Evolutionary conservation across 1,139 yeast genomes (phyloP), one percentile per base, ranked within the genome.

Genomic region (Geotrichum siamense): DNA sequence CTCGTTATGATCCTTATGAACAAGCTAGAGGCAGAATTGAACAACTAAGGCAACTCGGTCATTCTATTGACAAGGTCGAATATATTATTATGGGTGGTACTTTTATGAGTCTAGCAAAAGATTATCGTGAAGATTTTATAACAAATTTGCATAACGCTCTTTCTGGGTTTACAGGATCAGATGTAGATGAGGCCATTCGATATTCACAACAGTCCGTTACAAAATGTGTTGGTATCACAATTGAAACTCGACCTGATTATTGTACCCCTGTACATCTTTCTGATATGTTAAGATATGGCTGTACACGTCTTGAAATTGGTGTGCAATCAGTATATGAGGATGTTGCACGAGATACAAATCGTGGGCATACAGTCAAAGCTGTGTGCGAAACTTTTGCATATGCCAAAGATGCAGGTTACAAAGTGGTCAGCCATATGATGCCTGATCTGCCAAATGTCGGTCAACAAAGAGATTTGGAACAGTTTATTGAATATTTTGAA

Each of bases 81-180:
- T 91, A 91, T 62, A 91, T 91, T 53, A 82, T 91, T 54, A 91
- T 91, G 99, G 99, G 99, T 44, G 99, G 99, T 51, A 91, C 99
- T 0, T 91, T 91, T 61, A 91, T 91, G 99, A 83, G 95, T 5
- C 71, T 91, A 50, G 94, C 96, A 9, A 75, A 78, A 39, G 91
- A 82, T 43, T 91, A 91, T 64, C 72, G 98, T 48, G 98, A 91
- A 61, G 76, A 72, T 41, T 93, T 91, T 57, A 89, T 91, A 50
- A 77, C 91, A 13, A 87, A 83, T 56, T 69, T 91, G 54, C 99
- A 91, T 63, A 93, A 91, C 64, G 98, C 98, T 0, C 70, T 91
- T 46, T 85, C 96, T 12, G 99, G 99, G 25, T 87, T 79, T 61
- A 84, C 85, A 53, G 95, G 96, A 50, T 77, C 75, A 15, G 78